phyloP scores from a whole-genome alignment of 345 rosid genomes.

The Sonneratia alba region DNA sequence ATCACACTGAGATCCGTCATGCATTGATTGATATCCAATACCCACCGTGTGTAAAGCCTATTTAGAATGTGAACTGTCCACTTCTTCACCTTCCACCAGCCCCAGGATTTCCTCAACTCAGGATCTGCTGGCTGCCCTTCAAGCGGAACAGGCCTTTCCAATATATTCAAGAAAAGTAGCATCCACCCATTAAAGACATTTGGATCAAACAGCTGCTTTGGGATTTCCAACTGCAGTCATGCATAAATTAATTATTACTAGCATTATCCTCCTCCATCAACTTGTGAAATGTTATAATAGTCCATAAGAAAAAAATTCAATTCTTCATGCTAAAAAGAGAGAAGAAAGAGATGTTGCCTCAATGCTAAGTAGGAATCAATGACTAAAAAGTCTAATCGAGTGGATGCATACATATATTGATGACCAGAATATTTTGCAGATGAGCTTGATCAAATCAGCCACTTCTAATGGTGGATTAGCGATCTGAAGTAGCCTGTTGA shows the following conservation, averaged over 20 bases:
- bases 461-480: constrained; percentile 70
- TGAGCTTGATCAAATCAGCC: constrained; percentile 88
- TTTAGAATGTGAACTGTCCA: constrained; percentile 97
- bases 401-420: constrained; percentile 74
- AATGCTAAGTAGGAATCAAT: not conserved
- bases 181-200: constrained; percentile 91
- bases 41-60: constrained; percentile 82
- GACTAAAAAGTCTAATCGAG: not conserved
- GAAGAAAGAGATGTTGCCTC: not conserved
- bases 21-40: constrained; percentile 4
- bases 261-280: not conserved
- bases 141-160: constrained; percentile 89
- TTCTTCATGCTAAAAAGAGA: not conserved
- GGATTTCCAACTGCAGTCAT: constrained; percentile 77
- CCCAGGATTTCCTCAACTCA: constrained; percentile 93
- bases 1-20: not conserved
- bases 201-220: constrained; percentile 69
- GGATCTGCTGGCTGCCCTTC: constrained; percentile 92
- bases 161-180: constrained; percentile 72
- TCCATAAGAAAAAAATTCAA: not conserved
- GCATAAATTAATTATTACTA: not conserved
- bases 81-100: constrained; percentile 99
- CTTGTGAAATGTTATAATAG: not conserved
- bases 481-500: constrained; percentile 75
- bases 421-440: constrained; percentile 98